Evolutionary conservation across 2,329 filamentous ascomycete genomes (phyloP).

Genomic region (Fusarium sarcochroum): DNA sequence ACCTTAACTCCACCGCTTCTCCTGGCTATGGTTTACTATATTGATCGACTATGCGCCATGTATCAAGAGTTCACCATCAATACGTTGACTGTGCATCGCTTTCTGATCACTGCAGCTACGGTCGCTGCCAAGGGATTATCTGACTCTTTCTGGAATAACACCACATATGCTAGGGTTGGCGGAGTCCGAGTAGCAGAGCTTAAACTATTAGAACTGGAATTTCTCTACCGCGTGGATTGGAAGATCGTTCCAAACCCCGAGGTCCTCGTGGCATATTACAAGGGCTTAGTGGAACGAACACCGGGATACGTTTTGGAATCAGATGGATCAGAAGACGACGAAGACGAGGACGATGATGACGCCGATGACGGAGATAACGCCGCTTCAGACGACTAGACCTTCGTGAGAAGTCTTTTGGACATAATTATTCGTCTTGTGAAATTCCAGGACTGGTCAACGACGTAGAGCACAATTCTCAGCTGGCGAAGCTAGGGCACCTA

Average conservation of each 20-base stretch:
- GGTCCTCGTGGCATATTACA: conserved; percentile 93
- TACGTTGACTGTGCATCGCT: conserved; percentile 95
- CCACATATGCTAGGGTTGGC: conserved; percentile 93
- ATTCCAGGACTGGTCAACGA: background rate
- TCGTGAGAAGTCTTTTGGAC: conserved; percentile 7
- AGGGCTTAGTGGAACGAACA: conserved; percentile 80
- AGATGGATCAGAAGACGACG: conserved; percentile 52
- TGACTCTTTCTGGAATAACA: conserved; percentile 98
- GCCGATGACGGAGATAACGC: conserved; percentile 40
- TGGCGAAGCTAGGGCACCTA: conserved; percentile 4
- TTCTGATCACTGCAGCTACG: conserved; percentile 94
- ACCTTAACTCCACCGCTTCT: conserved; percentile 93
- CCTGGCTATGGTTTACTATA: conserved; percentile 99
- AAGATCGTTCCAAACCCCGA: conserved; percentile 97
- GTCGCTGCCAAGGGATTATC: conserved; percentile 96
- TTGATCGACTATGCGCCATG: conserved; percentile 91
- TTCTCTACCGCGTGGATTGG: conserved; percentile 93
- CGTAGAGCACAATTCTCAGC: background rate
- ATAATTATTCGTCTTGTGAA: conserved; percentile 5
- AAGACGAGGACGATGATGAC: conserved; percentile 46
- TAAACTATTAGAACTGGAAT: conserved; percentile 92
- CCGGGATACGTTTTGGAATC: conserved; percentile 68
- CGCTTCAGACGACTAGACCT: conserved; percentile 19
- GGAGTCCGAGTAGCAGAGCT: conserved; percentile 92
- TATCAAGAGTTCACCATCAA: conserved; percentile 98